Evolutionary conservation across 176 grass and related monocot genomes (phyloP).

Genomic region (Hordeum marinum): DNA sequence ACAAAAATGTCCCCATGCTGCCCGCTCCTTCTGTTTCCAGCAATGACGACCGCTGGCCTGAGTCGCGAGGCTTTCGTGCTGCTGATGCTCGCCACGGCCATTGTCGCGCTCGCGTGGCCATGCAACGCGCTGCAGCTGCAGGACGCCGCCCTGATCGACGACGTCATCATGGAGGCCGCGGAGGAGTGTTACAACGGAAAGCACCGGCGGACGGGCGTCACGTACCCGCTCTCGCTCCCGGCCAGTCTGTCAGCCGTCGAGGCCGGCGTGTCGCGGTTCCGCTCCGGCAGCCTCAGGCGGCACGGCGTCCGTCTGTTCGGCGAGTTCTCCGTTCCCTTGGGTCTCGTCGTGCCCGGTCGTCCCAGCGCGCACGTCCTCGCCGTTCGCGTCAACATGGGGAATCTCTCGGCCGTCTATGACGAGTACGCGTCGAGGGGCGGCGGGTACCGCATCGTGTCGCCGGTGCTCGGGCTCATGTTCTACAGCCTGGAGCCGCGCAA

Average conservation of each 20-base stretch:
- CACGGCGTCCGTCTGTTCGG: conserved; percentile 43
- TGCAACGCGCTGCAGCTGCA: conserved; percentile 32
- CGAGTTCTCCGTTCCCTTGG: conserved; percentile 61
- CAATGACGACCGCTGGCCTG: conserved; percentile 29
- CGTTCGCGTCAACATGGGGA: conserved; percentile 64
- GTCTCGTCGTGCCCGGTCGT: conserved; percentile 42
- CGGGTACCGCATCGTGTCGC: conserved; percentile 60
- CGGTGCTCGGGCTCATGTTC: conserved; percentile 76
- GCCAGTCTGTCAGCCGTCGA: conserved; percentile 41
- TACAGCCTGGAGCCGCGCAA: conserved; percentile 45
- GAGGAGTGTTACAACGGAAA: conserved; percentile 45
- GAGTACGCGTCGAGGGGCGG: conserved; percentile 25
- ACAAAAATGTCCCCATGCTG: conserved; percentile 54
- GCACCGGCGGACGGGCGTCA: conserved; percentile 58
- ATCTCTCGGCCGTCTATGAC: conserved; percentile 68
- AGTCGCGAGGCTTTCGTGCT: neutral
- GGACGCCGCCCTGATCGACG: conserved; percentile 56
- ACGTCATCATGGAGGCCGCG: conserved; percentile 62
- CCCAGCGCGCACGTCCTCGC: conserved; percentile 50
- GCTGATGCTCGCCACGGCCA: neutral
- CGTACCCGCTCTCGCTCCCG: conserved; percentile 60
- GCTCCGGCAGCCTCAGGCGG: conserved; percentile 55
- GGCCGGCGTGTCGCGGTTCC: conserved; percentile 51
- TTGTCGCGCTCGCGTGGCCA: neutral
- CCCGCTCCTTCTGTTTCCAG: conserved; percentile 33